Percentiles rank a stretch among this genome's conserved stretches.
Conservation (phyloP, 2,329 filamentous ascomycete species). For the Trichoderma breve region DNA sequence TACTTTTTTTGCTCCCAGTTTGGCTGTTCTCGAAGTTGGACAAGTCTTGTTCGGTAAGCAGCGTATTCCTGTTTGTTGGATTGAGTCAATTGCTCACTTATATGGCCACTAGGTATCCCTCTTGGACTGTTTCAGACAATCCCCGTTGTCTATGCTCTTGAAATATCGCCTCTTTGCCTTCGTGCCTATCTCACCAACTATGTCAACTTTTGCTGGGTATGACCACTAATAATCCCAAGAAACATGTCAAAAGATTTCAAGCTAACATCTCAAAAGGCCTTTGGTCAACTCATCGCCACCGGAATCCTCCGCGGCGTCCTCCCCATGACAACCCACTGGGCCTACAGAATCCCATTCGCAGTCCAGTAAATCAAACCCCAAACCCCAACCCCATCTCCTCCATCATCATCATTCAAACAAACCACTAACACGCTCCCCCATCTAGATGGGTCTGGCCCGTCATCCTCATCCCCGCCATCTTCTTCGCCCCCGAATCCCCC, state of each 20-base stretch:
- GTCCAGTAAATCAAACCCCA: conserved; percentile 32
- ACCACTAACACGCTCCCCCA: neutral
- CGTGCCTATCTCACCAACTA: conserved; percentile 46
- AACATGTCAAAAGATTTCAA: neutral
- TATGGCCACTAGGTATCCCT: conserved; percentile 30
- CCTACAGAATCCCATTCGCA: conserved; percentile 47
- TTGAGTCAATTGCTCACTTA: neutral
- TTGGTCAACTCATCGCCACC: conserved; percentile 45
- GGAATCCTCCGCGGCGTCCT: conserved; percentile 28
- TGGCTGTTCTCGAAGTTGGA: conserved; percentile 39
- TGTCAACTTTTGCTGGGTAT: conserved; percentile 46
- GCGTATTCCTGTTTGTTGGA: neutral
- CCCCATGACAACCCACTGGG: conserved; percentile 36
- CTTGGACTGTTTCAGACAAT: conserved; percentile 46
- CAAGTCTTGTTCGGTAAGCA: conserved; percentile 43
- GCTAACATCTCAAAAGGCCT: conserved; percentile 15
- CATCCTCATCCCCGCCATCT: conserved; percentile 38
- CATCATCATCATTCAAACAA: neutral
- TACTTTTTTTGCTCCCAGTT: conserved; percentile 43
- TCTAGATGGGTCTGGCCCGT: conserved; percentile 45
- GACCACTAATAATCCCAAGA: neutral
- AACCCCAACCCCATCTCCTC: neutral
- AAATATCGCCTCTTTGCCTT: conserved; percentile 39
- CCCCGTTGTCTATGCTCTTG: conserved; percentile 46
- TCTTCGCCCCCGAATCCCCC: conserved; percentile 46